phyloP scores from a whole-genome alignment of 106 monocot species.

The Dioscorea zingiberensis region DNA sequence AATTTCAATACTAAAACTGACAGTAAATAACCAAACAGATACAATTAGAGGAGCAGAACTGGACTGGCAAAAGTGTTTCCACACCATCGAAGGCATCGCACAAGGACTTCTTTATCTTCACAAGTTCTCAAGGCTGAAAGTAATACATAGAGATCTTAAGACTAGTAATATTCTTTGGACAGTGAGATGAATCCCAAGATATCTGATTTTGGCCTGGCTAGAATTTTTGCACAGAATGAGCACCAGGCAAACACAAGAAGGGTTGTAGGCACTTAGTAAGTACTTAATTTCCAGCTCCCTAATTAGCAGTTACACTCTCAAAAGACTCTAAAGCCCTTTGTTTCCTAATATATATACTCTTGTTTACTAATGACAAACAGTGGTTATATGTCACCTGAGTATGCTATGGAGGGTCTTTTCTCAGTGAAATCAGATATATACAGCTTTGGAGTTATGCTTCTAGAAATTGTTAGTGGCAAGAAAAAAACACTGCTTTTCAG shows the following conservation, averaged over 20 bases:
- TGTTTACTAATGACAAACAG: slow-evolving; percentile 1
- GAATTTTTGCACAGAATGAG: slow-evolving; percentile 19
- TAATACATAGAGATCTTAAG: slow-evolving; percentile 37
- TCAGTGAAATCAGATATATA: slow-evolving; percentile 31
- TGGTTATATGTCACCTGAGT: slow-evolving; percentile 39
- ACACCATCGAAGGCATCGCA: slow-evolving; percentile 30
- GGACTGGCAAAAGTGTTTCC: slow-evolving; percentile 15
- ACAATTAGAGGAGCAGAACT: background rate
- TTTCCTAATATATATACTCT: background rate
- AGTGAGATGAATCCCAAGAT: slow-evolving; percentile 31
- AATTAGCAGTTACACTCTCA: background rate
- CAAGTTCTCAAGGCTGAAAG: slow-evolving; percentile 22
- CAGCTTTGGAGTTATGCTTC: slow-evolving; percentile 24
- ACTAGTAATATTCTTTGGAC: slow-evolving; percentile 30
- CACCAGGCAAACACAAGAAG: slow-evolving; percentile 17
- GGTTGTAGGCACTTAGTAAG: slow-evolving; percentile 20
- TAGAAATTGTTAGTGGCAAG: slow-evolving; percentile 26
- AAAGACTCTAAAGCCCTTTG: too few species aligned
- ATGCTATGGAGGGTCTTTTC: slow-evolving; percentile 27
- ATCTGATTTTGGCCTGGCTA: slow-evolving; percentile 38
- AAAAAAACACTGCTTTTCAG: slow-evolving; percentile 18
- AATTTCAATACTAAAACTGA: background rate
- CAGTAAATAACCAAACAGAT: slow-evolving; percentile 3
- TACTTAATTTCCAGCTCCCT: background rate
- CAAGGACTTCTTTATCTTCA: slow-evolving; percentile 39